Base-by-base conservation (phyloP, 805 yeast species). In the Brettanomyces sp. region DNA sequence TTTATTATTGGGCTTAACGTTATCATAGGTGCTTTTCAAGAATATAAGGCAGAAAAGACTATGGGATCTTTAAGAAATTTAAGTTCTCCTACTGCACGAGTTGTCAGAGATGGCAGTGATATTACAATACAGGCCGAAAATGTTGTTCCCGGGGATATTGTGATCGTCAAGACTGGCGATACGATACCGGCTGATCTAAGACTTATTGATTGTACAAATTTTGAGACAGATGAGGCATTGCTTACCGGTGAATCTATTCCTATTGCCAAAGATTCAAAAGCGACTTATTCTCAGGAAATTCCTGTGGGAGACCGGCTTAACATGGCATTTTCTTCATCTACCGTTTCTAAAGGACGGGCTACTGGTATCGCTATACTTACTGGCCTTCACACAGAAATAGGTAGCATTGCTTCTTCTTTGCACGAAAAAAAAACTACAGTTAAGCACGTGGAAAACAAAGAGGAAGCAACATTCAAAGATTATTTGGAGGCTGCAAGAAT, bases 241-340 rank as follows among this genome's bases (percentile, higher is more conserved):
- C 70, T 91, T 47, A 90, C 98, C 0, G 98, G 98, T 43, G 98
- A 91, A 65, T 77, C 95, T 0, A 62, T 78, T 40, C 90, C 95
- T 3, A 75, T 84, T n/a, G 64, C 70, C 14, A 83, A 83, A 58
- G 69, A 73, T 42, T 71, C 67, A 24, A 55, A 59, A 0, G 65
- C 65, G 9, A 64, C 70, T 7, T 79, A 72, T 49, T 36, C 45
- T 13, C 60, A 59, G 44, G 55, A 50, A 43, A 64, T 75, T 12
- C 83, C 87, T 8, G 83, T 84, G 28, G 91, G 90, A 43, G 91
- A 85, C 58, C 67, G 91, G 39, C 59, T 77, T 48, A 84, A 84
- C 60, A 72, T 84, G 82, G 88, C 80, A 0, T 84, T 66, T 55
- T 72, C 83, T 4, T 82, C 89, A 1, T 76, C 86, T 1, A 68